Evolutionary conservation across 495 filamentous ascomycete species (phyloP), one percentile per base, ranked within the genome.

Genomic region (Usnea hakonensis): DNA sequence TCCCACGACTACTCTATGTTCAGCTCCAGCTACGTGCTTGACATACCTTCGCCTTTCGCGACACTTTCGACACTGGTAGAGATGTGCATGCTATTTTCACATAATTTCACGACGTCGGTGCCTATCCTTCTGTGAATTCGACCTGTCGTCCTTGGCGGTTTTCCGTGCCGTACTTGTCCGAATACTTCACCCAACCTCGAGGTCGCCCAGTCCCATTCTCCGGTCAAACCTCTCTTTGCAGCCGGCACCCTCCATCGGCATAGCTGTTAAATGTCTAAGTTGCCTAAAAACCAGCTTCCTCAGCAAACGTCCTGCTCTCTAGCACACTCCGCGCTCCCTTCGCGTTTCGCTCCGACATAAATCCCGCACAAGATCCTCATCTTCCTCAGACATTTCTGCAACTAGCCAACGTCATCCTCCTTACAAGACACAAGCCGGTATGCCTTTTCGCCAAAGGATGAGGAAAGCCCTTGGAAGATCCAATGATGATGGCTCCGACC

Each of bases 391-490:
- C 52, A 2, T 38, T 2, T 23, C 36, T 33, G 16, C 37, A 41
- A 61, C 26, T 11, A 40, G 37, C 43, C 21, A 21, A n/a, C 10
- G 30, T 28, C 17, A 35, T 38, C 33, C 14, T 6, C 11, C 36
- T 28, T 8, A 21, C 53, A 11, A 50, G 13, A 16, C 17, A 32
- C n/a, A 41, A 40, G 41, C 30, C 41, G 62, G 55, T 37, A 74
- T 82, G 80, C 71, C 74, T 48, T 72, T 82, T 61, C 78, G 79
- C 19, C 77, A 77, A 21, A 77, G 71, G 52, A 63, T 70, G 60
- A 66, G 57, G 53, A 44, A 41, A 43, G 66, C 68, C 37, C 55
- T 70, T 23, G 63, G 62, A 21, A 46, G 67, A 56, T 64, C 65
- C 17, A 48, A 36, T 28, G 46, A 56, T 21, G 63, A 62, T 8